Evolutionary conservation across 1,284 basidiomycete genomes (phyloP), one percentile per base, ranked within the genome.

Genomic region (Pseudozyma sp.): DNA sequence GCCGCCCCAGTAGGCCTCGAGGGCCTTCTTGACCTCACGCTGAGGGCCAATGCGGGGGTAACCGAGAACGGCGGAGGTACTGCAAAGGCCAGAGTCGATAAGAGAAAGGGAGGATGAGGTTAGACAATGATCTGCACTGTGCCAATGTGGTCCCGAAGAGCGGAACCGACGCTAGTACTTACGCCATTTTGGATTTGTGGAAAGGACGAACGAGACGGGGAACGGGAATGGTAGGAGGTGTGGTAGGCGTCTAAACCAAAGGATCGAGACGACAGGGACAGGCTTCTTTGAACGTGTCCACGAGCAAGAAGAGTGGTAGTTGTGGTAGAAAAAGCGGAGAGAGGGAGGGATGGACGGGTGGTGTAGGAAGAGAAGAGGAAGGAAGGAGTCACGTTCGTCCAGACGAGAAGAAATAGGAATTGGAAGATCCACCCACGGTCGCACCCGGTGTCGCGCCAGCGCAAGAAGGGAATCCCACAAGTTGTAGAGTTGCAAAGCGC

Each of bases 11-110:
- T 98, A 99, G 50, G 84, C 62, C 79, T 84, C 83, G 49, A 83
- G 78, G 33, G 95, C 94, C 88, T 99, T 99, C 89, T 99, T 99
- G 81, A 97, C 90, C 88, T 98, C 94, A 88, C 95, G 93, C 88
- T 94, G 92, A 67, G 92, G 91, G 87, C 93, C 93, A 86, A 99
- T 97, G 84, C 96, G 93, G 84, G 96, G 96, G 88, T 95, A 98
- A 85, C 97, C 97, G 84, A 98, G 91, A 69, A 83, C 82, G 56
- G 81, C 68, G 65, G 79, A 82, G 58, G 73, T 73, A 68, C 71
- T 77, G 55, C 35, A 17, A 40, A 19, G 40, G 29, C 14, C 35
- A 14, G n/a, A 33, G 29, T 5, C 5, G 8, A 53, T 11, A 14
- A 24, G 6, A 16, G 17, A 1, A 54, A 7, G 19, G 19, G 16